phyloP scores from a whole-genome alignment of 257 asterid genomes.

The Echium plantagineum region DNA sequence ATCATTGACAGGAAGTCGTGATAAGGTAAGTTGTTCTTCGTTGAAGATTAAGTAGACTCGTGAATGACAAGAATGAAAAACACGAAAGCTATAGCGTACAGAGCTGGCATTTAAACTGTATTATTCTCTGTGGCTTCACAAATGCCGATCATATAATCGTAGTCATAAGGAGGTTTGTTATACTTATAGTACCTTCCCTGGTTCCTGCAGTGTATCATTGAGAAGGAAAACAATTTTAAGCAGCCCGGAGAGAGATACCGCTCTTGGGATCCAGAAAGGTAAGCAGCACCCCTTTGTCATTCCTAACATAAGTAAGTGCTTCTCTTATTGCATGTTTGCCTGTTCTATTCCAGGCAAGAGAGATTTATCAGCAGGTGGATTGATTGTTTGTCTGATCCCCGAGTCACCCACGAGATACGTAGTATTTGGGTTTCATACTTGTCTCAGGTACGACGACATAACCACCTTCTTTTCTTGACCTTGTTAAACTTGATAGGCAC shows the following conservation, averaged over 20 bases:
- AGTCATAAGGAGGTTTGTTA: not conserved
- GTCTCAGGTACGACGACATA: constrained; percentile 22
- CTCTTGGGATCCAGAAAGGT: constrained; percentile 41
- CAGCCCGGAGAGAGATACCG: constrained; percentile 43
- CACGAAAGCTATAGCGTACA: not conserved
- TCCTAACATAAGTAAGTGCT: not conserved
- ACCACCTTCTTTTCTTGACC: not conserved
- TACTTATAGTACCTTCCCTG: not conserved
- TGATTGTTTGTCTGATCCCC: constrained; percentile 35
- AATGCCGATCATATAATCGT: not conserved
- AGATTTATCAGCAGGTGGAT: constrained; percentile 34
- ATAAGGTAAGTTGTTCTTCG: constrained; percentile 18
- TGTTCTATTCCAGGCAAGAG: constrained; percentile 26
- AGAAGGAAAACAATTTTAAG: constrained; percentile 43
- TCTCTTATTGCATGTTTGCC: not conserved
- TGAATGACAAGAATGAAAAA: too few relatives aligned
- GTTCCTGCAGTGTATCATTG: constrained; percentile 26
- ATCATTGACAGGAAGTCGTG: constrained; percentile 33
- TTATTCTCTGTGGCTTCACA: not conserved
- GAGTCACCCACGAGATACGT: constrained; percentile 39
- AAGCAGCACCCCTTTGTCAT: not conserved
- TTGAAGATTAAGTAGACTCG: not conserved
- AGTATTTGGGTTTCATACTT: constrained; percentile 33
- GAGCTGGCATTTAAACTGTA: too few relatives aligned
- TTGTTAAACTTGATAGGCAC: too few relatives aligned